Evolutionary conservation across 2,329 filamentous ascomycete genomes (phyloP), one percentile per base, ranked within the genome.

Genomic region (Alternaria sp.): DNA sequence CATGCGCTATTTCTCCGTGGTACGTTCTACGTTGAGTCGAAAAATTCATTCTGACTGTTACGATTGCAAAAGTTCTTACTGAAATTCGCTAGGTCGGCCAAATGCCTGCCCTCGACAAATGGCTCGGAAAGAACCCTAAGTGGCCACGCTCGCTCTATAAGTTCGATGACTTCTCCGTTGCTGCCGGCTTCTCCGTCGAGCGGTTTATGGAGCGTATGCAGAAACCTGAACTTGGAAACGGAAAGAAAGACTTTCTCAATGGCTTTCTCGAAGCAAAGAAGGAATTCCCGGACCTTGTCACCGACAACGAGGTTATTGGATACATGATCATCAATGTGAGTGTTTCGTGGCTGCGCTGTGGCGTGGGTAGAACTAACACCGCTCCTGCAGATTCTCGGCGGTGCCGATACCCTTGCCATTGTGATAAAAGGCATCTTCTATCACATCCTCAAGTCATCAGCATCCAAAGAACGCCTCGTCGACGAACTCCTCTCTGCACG

Each of bases 241-340:
- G 60, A 67, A 54, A 67, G 61, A 66, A 65, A 5, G 70, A 75
- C 50, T 72, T 75, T 30, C 55, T 75, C 12, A 66, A 66, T 49
- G 70, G 70, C 32, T 69, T 71, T 47, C 66, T 73, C 10, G 59
- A 67, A 12, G 70, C 67, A 4, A 72, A 71, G 19, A 52, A 63
- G 40, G 67, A 67, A 12, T 28, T 53, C 17, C 68, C 68, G 6
- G 49, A 65, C 10, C 58, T 72, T 21, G 74, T 78, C n/a, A 67
- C 62, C 13, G 73, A 77, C 56, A 74, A 72, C 15, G 71, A 73
- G 47, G 70, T 77, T 26, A 73, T 78, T 17, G 73, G 73, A 2
- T 77, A 75, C 58, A 70, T 78, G 68, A 73, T 77, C 17, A 67
- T 77, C 49, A 78, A 77, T 43, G 70, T 74, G 54, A 67, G 66